A percentile compares a stretch with the other conserved stretches of the same genome.
These are phyloP conservation scores for Blastocystis sp. DNA, from an alignment of 352 stramenopile species.

Conservation along the genomic window DNA sequence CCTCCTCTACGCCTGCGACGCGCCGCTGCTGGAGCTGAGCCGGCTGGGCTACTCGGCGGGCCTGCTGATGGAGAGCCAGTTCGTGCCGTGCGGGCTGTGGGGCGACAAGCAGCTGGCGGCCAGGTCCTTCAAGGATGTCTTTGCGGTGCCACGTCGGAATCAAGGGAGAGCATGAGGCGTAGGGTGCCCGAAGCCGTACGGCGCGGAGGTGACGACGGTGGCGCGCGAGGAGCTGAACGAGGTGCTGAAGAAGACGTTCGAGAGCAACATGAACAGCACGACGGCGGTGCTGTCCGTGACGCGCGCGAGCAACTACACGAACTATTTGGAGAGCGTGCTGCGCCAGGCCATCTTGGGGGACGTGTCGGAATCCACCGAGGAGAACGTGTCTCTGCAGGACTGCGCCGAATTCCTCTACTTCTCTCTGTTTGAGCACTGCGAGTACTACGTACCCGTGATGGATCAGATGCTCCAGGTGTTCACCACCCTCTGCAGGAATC, in stretches of 20 bases:
- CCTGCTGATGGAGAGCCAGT: slow-evolving; percentile 17
- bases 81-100: slow-evolving; percentile 2
- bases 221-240: neutral
- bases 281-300: neutral
- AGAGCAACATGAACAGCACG: slow-evolving; percentile 12
- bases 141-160: neutral
- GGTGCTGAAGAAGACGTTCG: neutral
- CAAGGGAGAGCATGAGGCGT: neutral
- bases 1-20: neutral
- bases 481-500: slow-evolving; percentile 12
- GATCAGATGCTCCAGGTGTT: neutral
- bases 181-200: neutral
- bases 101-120: neutral
- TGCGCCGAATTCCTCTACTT: neutral
- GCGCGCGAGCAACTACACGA: neutral
- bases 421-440: neutral
- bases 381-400: neutral
- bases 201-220: neutral
- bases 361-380: neutral
- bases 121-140: neutral
- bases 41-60: neutral
- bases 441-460: slow-evolving; percentile 25
- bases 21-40: neutral
- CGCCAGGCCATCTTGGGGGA: slow-evolving; percentile 30
- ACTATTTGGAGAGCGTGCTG: neutral